Base-by-base conservation (phyloP, 257 asterid genomes). In the Salvia splendens region DNA sequence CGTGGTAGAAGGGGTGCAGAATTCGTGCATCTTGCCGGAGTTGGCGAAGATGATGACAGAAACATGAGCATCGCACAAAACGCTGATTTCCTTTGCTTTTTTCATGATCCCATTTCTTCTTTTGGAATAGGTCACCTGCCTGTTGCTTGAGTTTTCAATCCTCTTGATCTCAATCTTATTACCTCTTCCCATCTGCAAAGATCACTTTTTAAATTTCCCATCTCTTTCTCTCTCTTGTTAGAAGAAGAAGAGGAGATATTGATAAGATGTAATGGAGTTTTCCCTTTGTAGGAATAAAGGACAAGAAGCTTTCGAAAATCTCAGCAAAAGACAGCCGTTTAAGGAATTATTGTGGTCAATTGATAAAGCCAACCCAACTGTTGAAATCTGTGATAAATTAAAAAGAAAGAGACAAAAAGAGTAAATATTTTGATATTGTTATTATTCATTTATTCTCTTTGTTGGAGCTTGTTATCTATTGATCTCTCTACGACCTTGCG, bases 1-100 rank as follows among this genome's bases (percentile, higher is more conserved):
- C 95, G 84, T 66, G 5, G 86, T 76, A 5, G 83, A 53, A 68
- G 89, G 85, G 79, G 86, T 85, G 75, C 87, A 83, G 64, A 70
- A 87, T 28, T 87, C 92, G 65, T 87, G 92, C 92, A 87, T 87
- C 83, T 85, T 82, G 54, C 95, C 90, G 60, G 92, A 70, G 38
- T 79, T 78, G 73, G 85, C 84, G 30, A 87, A 85, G 70, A 87
- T 85, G 79, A 87, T 70, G 14, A 87, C 88, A 56, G 92, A 85
- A 48, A 87, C 92, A 5, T 78, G 82, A 73, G 90, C 88, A 60
- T 85, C 95, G 61, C 92, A 87, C 5, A 87, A 84, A 75, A 85
- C 92, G 36, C 83, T 80, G 47, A 87, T 85, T 61, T 87, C 92
- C 78, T 85, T 85, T 14, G 95, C 95, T 48, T 87, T 85, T 65